Evolutionary conservation across 2,329 filamentous ascomycete genomes (phyloP), one percentile per base, ranked within the genome.

Genomic region (Trichoderma afroharzianum): DNA sequence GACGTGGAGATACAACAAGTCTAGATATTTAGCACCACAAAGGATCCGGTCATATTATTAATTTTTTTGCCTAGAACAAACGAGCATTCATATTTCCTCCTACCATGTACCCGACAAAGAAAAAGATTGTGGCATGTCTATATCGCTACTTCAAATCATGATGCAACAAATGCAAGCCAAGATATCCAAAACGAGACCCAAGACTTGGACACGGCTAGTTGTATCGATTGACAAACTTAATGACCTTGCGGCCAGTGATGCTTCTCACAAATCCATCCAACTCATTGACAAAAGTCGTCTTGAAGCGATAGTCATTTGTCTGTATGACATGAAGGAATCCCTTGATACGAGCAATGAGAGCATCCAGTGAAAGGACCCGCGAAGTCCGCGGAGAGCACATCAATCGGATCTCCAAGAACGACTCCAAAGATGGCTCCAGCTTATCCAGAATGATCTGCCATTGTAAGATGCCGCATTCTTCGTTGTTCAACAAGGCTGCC

Each of bases 381-480:
- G 68, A 62, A 2, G 33, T 62, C 0, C 62, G 64, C 24, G 50
- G 59, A 3, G 76, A 70, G 55, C 75, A 58, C 15, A 83, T 68
- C 69, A 82, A 30, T 7, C 78, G 69, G 9, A 77, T 43, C 73
- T 83, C 74, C 0, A 76, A 70, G 0, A 61, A 74, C 1, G 73
- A 66, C 8, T 80, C 79, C 64, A 74, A 21, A 0, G 76, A 75
- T 1, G 73, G 75, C 15, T 78, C 74, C 53, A 79, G 67, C 67
- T 75, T 77, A 14, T 77, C 74, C 5, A 84, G 58, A 3, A 85
- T 78, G 1, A 84, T 74, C 71, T 85, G 83, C 82, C 82, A 85
- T 50, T 85, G 80, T 0, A 85, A 66, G 3, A 85, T 68, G 0
- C 79, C 79, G 4, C 71, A 78, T 2, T 76, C 70, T 0, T 71